Conservation (phyloP, 2,329 filamentous ascomycete species). For the Gnomoniopsis smithogilvyi region DNA sequence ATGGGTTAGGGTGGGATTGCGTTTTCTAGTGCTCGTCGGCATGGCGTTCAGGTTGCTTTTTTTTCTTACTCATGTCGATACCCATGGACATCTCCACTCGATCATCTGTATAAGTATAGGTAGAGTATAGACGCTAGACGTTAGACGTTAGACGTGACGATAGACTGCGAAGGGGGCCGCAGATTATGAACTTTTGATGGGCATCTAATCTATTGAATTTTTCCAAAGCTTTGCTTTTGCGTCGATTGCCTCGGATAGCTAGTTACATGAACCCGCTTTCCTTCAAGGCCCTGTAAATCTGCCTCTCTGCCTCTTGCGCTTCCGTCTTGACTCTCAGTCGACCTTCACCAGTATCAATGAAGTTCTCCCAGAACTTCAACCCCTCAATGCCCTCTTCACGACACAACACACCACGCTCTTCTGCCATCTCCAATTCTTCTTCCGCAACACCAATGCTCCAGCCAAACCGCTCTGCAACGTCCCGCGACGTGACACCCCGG, state of each 20-base stretch:
- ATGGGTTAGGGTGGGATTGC: slow-evolving; percentile 7
- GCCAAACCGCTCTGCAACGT: slow-evolving; percentile 83
- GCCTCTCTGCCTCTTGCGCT: slow-evolving; percentile 35
- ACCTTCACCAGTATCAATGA: slow-evolving; percentile 46
- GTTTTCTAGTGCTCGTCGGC: neutral
- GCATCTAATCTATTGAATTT: neutral
- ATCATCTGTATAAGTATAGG: slow-evolving; percentile 16
- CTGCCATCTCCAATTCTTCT: slow-evolving; percentile 96
- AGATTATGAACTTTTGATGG: neutral
- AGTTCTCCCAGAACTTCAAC: slow-evolving; percentile 89
- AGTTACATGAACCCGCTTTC: slow-evolving; percentile 37
- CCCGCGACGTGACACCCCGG: slow-evolving; percentile 82
- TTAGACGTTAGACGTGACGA: slow-evolving; percentile 9
- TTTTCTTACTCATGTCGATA: slow-evolving; percentile 12
- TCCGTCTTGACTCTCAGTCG: slow-evolving; percentile 26
- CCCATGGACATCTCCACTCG: slow-evolving; percentile 16
- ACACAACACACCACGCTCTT: slow-evolving; percentile 83
- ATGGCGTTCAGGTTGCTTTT: slow-evolving; percentile 14
- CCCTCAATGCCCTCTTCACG: slow-evolving; percentile 91
- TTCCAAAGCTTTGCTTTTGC: too few relatives aligned
- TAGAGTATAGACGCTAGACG: slow-evolving; percentile 6
- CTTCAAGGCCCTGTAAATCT: slow-evolving; percentile 40
- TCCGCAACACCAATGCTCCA: slow-evolving; percentile 97
- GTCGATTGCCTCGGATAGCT: neutral
- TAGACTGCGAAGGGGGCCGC: neutral